Base-by-base conservation (phyloP, 345 rosid genomes). In the Barbarea vulgaris region DNA sequence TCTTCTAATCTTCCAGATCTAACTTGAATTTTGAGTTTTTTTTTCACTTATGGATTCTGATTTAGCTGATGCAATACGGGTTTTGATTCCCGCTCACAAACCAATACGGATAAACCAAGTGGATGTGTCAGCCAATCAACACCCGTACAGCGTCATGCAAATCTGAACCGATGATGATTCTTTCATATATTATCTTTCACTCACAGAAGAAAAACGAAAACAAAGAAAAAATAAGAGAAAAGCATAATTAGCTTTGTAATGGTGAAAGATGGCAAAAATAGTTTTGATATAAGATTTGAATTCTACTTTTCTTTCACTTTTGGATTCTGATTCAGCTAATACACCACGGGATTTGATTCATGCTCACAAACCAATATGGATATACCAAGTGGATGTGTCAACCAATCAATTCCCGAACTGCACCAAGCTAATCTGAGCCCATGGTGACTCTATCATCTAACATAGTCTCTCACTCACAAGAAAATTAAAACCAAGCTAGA, bases 71-170 rank as follows among this genome's bases (percentile, higher is more conserved):
- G 92, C 96, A 93, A 92, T 97, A 1, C 34, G 89, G 91, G 97
- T 91, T 80, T 88, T 74, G 70, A 81, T 83, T 37, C 52, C 66
- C 53, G 47, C 44, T 73, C 80, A 77, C 76, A 77, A 34, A 47
- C 80, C 61, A 77, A 70, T 27, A 55, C 28, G 33, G 13, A 44
- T 30, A 34, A 34, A 13, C 31, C 75, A 76, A 39, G 58, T 28
- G 71, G 76, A 7, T 73, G 59, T 77, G 52, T 46, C 44, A 64
- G 80, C 52, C 27, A 79, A 79, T 79, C 72, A 78, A 93, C 83
- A 90, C 97, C 98, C 98, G 98, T 91, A 96, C 97, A 91, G 97
- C 97, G 91, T 97, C 98, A 91, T 91, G 98, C 98, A 94, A 93
- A 85, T 89, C 84, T 83, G 98, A 91, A 86, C 78, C 89, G 88